Conservation (phyloP, 2,329 filamentous ascomycete genomes). For the Fusarium sp. region DNA sequence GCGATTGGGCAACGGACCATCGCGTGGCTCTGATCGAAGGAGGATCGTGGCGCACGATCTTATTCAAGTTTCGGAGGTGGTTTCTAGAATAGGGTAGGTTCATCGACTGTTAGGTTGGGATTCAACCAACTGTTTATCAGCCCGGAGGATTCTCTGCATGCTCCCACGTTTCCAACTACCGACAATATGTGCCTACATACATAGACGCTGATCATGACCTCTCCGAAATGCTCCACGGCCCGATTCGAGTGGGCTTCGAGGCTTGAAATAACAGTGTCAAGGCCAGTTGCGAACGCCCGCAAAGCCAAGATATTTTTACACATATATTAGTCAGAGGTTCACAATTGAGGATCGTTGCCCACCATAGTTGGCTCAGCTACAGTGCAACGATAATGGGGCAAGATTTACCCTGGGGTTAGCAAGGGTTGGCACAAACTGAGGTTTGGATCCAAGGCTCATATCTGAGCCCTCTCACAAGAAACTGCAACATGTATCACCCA, state of each 20-base stretch:
- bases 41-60: conserved; percentile 44
- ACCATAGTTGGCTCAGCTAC: conserved; percentile 23
- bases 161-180: conserved; percentile 44
- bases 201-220: conserved; percentile 26
- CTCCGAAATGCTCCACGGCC: conserved; percentile 44
- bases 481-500: conserved; percentile 5
- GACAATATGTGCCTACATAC: conserved; percentile 20
- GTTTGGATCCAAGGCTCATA: conserved; percentile 30
- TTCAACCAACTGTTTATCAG: conserved; percentile 20
- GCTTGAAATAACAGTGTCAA: background rate
- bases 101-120: conserved; percentile 26
- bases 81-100: conserved; percentile 47
- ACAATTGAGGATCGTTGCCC: conserved; percentile 19
- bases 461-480: conserved; percentile 28
- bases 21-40: conserved; percentile 27
- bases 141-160: conserved; percentile 34
- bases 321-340: conserved; percentile 31
- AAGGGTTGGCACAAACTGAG: conserved; percentile 19
- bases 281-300: conserved; percentile 18
- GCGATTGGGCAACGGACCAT: conserved; percentile 31
- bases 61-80: conserved; percentile 40
- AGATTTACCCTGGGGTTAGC: conserved; percentile 33
- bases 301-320: conserved; percentile 20
- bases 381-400: conserved; percentile 29
- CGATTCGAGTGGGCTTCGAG: conserved; percentile 41